Base-by-base conservation (phyloP, 2,329 filamentous ascomycete species). In the Fonsecaea monophora region DNA sequence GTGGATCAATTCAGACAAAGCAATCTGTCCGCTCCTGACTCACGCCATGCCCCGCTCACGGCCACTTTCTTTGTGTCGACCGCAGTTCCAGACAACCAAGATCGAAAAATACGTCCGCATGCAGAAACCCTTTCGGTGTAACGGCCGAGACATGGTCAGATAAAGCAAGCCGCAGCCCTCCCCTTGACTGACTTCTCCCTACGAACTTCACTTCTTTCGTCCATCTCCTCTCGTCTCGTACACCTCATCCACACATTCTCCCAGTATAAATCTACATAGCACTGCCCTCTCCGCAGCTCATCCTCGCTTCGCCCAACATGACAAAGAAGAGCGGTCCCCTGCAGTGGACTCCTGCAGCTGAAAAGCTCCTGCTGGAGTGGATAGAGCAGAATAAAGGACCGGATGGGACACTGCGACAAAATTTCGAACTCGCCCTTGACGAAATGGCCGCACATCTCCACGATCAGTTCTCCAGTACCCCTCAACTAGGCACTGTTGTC, bases 351-450 rank as follows among this genome's bases (percentile, higher is more conserved):
- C 18, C 40, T 25, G 18, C 37, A 8, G 37, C 55, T 8, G 55
- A 58, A n/a, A 25, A 15, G 12, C 37, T 58, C 35, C 30, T 58
- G 37, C 18, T 58, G 55, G 40, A 45, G 9, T 58, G 55, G 55
- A 10, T 58, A 4, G 55, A 58, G 18, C 6, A 10, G 21, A 58
- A 42, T 30, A 58, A 45, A 58, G 55, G 55, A 21, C 9, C 55
- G 30, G 55, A 58, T 9, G 55, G 55, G 2, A 10, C 37, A 8
- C 37, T 58, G 21, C 55, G 37, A 15, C 55, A 58, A 6, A 32
- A 58, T 40, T 21, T 40, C 4, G 37, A 42, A 15, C 8, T 40
- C 15, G 37, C 55, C 34, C 7, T 38, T 9, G 37, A 30, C 30
- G 37, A 42, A 21, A 10, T 58, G 21, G 37, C 37, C 10, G 32